Base-by-base conservation (phyloP, 257 asterid species). In the Salvia miltiorrhiza region DNA sequence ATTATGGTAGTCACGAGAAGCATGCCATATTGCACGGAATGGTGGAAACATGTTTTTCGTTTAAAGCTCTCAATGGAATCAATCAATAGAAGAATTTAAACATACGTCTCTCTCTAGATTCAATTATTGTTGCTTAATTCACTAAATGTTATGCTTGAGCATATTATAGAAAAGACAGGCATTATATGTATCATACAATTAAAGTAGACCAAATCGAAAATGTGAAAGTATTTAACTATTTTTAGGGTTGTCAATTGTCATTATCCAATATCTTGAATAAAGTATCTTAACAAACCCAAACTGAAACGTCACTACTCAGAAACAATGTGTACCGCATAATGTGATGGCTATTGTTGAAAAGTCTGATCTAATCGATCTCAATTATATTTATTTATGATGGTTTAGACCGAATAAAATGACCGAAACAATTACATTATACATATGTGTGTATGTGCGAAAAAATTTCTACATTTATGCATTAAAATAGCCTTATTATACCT, bases 111-210 rank as follows among this genome's bases (percentile, higher is more conserved):
- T 49, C 20, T 57, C 54, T 9, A 21, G n/a, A 65, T 73, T 56
- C 41, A 37, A 53, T 65, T 35, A 65, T 55, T 73, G 13, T 44
- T 65, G 48, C 66, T 73, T n/a, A n/a, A n/a, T n/a, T 54, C 43
- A 64, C n/a, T 13, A 16, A 43, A 52, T 40, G 47, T 16, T 24
- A 35, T 9, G 30, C 14, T 49, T 49, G 55, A 48, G 69, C 63
- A 21, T 47, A 4, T 19, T 32, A 23, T 45, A 14, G 9, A 59
- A 21, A 58, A 53, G 53, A 57, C 44, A 54, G 12, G 52, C 24
- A 65, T 49, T 48, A 20, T 44, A 57, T 16, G 50, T 35, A 50
- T 10, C 10, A 28, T 12, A 30, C 1, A 11, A 13, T 44, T 62
- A 37, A 40, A 4, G 41, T 52, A 30, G 35, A 23, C 24, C 57